Base-by-base conservation (phyloP, 2,329 filamentous ascomycete species). In the Colletotrichum agaves region DNA sequence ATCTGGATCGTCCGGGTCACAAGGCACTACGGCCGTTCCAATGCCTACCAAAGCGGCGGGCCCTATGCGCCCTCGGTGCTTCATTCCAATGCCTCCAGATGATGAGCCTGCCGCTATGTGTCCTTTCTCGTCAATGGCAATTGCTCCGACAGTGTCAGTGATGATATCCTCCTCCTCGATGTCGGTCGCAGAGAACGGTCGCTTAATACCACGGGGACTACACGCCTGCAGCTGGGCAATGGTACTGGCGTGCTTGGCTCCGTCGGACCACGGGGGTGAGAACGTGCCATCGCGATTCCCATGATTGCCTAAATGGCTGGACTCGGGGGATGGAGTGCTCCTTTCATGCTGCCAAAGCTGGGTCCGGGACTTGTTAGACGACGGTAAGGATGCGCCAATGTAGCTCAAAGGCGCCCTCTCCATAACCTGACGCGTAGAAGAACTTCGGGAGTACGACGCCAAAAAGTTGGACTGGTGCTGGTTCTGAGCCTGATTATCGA, bases 31-130 rank as follows among this genome's bases (percentile, higher is more conserved):
- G 39, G 93, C 92, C 19, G 94, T 95, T 63, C 96, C 96, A 60
- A 98, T 89, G 7, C 96, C 95, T 13, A 98, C 93, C 15, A 99
- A 85, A 19, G 96, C 96, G 37, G 96, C 97, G 35, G 96, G 96
- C 0, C 96, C 97, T 70, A 97, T 87, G 39, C 96, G 91, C 5
- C 96, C 97, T 68, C 90, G 89, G 78, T 97, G 94, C 77, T 99
- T 99, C 95, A 99, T 98, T 31, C 96, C 95, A 76, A 99, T 99
- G 1, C 96, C 96, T 5, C 96, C 96, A 15, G 97, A 99, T 2
- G 96, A 99, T 2, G 96, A 97, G 15, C 92, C 96, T 4, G 95
- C 96, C 4, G 97, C 95, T 75, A 99, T 97, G 66, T 91, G 91
- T 15, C 96, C 96, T 72, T 86, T 88, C 56, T 87, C 86, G 75